phyloP scores from a whole-genome alignment of 2,329 filamentous ascomycete species.

The Penicillium crustosum region DNA sequence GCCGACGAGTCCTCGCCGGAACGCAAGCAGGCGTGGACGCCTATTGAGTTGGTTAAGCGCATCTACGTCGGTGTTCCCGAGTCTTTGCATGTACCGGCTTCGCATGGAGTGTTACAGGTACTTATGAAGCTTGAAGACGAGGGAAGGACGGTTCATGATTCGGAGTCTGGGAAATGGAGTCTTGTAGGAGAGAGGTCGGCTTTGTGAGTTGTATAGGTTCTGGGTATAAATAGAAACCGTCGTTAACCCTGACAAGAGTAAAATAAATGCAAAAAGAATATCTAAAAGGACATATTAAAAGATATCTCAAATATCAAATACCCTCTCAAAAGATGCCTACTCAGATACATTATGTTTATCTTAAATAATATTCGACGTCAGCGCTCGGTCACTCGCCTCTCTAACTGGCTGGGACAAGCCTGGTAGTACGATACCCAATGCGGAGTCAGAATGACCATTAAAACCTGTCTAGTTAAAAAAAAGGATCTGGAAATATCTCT shows the following conservation, averaged over 20 bases:
- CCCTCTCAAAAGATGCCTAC: not conserved
- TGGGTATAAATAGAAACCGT: not conserved
- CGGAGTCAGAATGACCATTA: not conserved
- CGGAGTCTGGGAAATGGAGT: slow-evolving; percentile 31
- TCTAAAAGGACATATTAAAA: not conserved
- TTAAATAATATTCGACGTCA: not conserved
- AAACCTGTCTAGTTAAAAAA: not conserved
- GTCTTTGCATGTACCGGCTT: slow-evolving; percentile 72
- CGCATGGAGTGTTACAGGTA: slow-evolving; percentile 73
- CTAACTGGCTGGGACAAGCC: not conserved
- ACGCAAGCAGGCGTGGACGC: slow-evolving; percentile 56
- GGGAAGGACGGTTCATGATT: slow-evolving; percentile 57
- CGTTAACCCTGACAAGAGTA: not conserved
- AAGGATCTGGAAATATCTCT: not conserved
- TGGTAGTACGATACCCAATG: not conserved
- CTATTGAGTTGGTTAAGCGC: slow-evolving; percentile 80
- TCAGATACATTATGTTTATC: too few relatives aligned
- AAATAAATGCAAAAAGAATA: not conserved
- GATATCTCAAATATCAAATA: not conserved
- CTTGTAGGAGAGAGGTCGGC: slow-evolving; percentile 31
- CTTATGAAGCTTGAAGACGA: slow-evolving; percentile 75
- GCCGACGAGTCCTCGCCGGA: slow-evolving; percentile 37
- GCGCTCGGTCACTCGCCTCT: not conserved
- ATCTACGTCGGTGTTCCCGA: slow-evolving; percentile 81
- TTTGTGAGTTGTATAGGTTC: slow-evolving; percentile 22